A percentile compares a stretch with the other conserved stretches of the same genome.
These are phyloP conservation scores for Acanthamoeba triangularis DNA, from an alignment of 208 protist genomes.

Conservation along the genomic window DNA sequence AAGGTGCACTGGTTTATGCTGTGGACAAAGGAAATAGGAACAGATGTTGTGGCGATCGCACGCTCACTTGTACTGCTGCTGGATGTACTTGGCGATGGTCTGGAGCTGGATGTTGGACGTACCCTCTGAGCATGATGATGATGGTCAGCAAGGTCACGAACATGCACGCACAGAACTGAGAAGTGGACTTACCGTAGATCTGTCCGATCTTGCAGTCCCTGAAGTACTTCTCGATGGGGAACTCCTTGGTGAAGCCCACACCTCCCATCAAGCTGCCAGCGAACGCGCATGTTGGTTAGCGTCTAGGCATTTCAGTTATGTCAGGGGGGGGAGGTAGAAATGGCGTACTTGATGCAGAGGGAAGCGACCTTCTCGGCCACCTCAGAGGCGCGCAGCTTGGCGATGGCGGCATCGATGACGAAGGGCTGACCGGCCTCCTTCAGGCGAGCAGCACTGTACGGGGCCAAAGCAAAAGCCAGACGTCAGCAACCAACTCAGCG, in stretches of 20 bases:
- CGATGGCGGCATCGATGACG: conserved; percentile 97
- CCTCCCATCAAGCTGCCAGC: conserved; percentile 96
- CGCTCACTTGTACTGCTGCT: conserved; percentile 85
- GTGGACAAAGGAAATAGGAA: neutral
- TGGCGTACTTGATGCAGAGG: conserved; percentile 28
- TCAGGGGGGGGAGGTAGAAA: neutral
- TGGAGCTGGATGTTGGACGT: conserved; percentile 97
- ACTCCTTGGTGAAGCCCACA: conserved; percentile 97
- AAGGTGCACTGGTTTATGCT: neutral
- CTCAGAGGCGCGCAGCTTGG: conserved; percentile 95
- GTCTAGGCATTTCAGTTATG: neutral
- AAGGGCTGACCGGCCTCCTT: conserved; percentile 94
- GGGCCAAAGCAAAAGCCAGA: conserved; percentile 78
- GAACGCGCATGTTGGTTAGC: neutral
- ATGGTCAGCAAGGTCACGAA: too few relatives aligned
- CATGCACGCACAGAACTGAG: neutral
- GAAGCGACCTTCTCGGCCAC: conserved; percentile 69
- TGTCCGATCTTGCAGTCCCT: conserved; percentile 90
- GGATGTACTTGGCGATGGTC: conserved; percentile 96
- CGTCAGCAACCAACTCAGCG: neutral
- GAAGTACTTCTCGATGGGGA: conserved; percentile 97
- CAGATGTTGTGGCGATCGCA: too few relatives aligned
- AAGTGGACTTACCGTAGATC: conserved; percentile 82
- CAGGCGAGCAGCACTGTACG: conserved; percentile 93
- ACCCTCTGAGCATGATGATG: conserved; percentile 89